Base-by-base conservation (phyloP, 2,329 filamentous ascomycete genomes). In the Stagonosporopsis rhizophila region DNA sequence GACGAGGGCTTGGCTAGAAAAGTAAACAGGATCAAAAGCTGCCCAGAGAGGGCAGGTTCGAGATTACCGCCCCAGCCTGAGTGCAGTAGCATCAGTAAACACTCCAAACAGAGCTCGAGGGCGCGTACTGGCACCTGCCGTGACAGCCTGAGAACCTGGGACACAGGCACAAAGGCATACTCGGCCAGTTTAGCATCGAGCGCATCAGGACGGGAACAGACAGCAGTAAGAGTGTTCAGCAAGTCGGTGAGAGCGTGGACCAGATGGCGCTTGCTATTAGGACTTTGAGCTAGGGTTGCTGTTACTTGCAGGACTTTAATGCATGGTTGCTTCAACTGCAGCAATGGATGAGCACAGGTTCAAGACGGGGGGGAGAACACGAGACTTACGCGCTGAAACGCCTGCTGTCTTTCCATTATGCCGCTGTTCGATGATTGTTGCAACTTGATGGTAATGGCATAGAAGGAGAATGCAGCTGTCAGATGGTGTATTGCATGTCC, bases 101-200 rank as follows among this genome's bases (percentile, higher is more conserved):
- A 94, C 71, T 87, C 86, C 41, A 97, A 81, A 27, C 89, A 88
- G 39, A 90, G 77, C 73, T 99, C 95, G 7, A 95, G 79, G 37
- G 91, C 80, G 32, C 84, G 83, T 42, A 90, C 84, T 0, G 93
- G 87, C 50, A 93, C 86, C 44, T 84, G 82, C 60, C 89, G 85
- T 64, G 91, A 89, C 60, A 87, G 84, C 56, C 91, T 88, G 67
- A 99, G 88, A 35, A 98, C 86, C 65, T 95, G 89, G 0, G 91
- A 92, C 0, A 99, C 80, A 0, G 95, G 95, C 60, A 97, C 96
- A 80, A 98, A 98, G 69, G 90, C 85, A 80, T 98, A 99, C 79
- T 97, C 93, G 14, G 93, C 92, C 17, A 98, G 80, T 73, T 92
- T 94, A 48, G 88, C 83, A 73, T 97, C 91, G 17, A 98, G 72